Percentiles rank a stretch among this genome's conserved stretches.
Conservation (phyloP, 345 rosid genomes). For the Combretum micranthum region DNA sequence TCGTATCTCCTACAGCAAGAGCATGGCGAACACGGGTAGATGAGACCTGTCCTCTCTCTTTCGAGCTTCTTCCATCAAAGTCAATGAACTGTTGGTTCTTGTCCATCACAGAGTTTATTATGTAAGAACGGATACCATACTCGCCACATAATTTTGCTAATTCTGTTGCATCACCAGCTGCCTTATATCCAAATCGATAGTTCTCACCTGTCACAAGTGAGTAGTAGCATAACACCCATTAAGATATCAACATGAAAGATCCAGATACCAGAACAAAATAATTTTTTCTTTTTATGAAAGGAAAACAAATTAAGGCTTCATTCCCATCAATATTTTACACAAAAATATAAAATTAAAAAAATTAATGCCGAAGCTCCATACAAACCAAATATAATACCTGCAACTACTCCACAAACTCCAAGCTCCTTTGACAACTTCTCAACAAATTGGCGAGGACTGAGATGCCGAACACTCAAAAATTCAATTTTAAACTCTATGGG, state of each 20-base stretch:
- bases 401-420: constrained; percentile 73
- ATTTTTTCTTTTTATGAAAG: too few relatives aligned
- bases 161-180: constrained; percentile 79
- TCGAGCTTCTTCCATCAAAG: constrained; percentile 27
- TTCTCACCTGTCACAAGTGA: constrained; percentile 53
- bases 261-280: too few relatives aligned
- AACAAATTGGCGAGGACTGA: constrained; percentile 75
- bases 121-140: constrained; percentile 56
- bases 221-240: too few relatives aligned
- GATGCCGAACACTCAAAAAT: constrained; percentile 76
- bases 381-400: constrained; percentile 38
- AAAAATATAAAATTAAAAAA: not conserved
- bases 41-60: constrained; percentile 90
- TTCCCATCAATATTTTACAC: too few relatives aligned
- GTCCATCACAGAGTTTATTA: constrained; percentile 88
- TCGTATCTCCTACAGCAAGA: constrained; percentile 68
- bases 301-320: too few relatives aligned
- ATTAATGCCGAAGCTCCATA: not conserved
- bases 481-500: constrained; percentile 64
- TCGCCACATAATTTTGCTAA: constrained; percentile 64
- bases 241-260: too few relatives aligned
- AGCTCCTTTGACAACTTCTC: constrained; percentile 83
- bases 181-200: constrained; percentile 87
- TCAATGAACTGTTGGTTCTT: constrained; percentile 41
- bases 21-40: constrained; percentile 95